These are phyloP conservation scores for Logfia minima DNA, from an alignment of 129 eudicot species.

Conservation along the genomic window DNA sequence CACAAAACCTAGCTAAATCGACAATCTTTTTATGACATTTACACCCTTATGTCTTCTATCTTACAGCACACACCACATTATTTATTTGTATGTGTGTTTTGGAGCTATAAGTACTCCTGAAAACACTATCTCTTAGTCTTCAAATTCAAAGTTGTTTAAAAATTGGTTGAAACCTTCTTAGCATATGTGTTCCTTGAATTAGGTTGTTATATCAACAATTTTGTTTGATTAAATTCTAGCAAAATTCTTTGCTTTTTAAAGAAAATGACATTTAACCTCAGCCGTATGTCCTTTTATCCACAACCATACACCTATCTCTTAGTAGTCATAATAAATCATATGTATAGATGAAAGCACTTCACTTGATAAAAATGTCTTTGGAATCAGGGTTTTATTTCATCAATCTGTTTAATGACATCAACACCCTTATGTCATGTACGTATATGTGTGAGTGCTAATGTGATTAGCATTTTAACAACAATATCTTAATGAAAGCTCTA, in stretches of 20 bases:
- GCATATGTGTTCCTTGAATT: background rate
- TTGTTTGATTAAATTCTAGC: slow-evolving; percentile 3
- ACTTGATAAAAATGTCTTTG: background rate
- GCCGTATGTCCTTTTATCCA: background rate
- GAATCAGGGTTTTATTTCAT: background rate
- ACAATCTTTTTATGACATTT: slow-evolving; percentile 24
- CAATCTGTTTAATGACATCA: background rate
- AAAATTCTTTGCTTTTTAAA: background rate
- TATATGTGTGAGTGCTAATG: background rate
- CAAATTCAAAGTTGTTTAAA: background rate
- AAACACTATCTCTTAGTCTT: background rate
- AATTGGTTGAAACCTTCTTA: background rate
- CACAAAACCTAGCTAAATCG: slow-evolving; percentile 27
- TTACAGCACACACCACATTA: background rate
- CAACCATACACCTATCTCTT: background rate
- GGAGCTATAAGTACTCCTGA: slow-evolving; percentile 14
- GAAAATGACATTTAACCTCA: background rate
- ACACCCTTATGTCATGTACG: background rate
- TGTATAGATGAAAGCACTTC: background rate
- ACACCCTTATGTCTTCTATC: slow-evolving; percentile 14
- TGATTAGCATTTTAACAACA: too few species aligned
- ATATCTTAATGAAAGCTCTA: too few species aligned
- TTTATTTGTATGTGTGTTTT: slow-evolving; percentile 11
- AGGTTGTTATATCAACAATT: background rate
- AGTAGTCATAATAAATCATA: background rate